These are phyloP conservation scores for Diutina pseudorugosa DNA, from an alignment of 1,139 yeast genomes.

Conservation along the genomic window DNA sequence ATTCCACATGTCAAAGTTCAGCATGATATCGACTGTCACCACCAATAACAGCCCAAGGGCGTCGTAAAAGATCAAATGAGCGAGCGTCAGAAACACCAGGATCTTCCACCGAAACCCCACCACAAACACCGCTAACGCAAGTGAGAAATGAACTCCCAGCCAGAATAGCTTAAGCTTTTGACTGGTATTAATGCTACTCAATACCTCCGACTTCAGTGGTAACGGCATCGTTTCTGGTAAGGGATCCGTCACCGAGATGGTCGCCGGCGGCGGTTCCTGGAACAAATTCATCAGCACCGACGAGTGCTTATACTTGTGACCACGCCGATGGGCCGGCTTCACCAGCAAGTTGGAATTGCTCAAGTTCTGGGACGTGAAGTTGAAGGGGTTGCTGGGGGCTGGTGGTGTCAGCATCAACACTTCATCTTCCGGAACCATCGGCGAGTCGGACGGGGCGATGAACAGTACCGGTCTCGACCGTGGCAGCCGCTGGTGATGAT, in stretches of 20 bases:
- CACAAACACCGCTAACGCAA: slow-evolving; percentile 46
- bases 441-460: neutral
- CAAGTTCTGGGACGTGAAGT: slow-evolving; percentile 33
- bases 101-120: slow-evolving; percentile 46
- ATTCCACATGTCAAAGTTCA: slow-evolving; percentile 88
- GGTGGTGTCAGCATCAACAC: neutral
- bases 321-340: slow-evolving; percentile 71
- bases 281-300: slow-evolving; percentile 95
- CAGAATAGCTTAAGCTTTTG: slow-evolving; percentile 53
- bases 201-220: slow-evolving; percentile 57
- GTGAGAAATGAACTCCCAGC: slow-evolving; percentile 51
- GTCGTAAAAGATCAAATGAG: slow-evolving; percentile 83
- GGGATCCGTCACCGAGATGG: slow-evolving; percentile 31
- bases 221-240: slow-evolving; percentile 74
- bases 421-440: neutral
- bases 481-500: neutral
- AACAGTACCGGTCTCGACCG: slow-evolving; percentile 3
- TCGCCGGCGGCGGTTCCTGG: slow-evolving; percentile 70
- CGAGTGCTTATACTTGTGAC: slow-evolving; percentile 91
- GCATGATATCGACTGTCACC: slow-evolving; percentile 64
- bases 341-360: slow-evolving; percentile 19
- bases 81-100: slow-evolving; percentile 61
- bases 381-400: slow-evolving; percentile 25
- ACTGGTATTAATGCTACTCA: slow-evolving; percentile 35
- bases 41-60: slow-evolving; percentile 65